phyloP scores from a whole-genome alignment of 2,329 filamentous ascomycete genomes.

The Alternaria gaisen region DNA sequence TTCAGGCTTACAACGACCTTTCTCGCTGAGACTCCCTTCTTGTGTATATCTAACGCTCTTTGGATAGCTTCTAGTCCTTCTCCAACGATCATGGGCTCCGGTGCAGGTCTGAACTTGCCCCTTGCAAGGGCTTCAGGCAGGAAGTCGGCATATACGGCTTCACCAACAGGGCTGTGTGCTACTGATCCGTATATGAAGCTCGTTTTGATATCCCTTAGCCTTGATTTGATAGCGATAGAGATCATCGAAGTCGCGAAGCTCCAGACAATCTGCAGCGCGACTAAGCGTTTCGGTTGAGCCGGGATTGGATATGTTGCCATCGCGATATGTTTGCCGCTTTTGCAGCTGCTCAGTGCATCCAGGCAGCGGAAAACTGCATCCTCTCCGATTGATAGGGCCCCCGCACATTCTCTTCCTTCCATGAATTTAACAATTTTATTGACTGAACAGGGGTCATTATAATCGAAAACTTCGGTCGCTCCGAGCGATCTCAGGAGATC shows the following conservation, averaged over 20 bases:
- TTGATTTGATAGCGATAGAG: constrained; percentile 1
- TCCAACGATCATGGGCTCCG: constrained; percentile 26
- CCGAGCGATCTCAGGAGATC: constrained; percentile 57
- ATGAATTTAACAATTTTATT: constrained; percentile 47
- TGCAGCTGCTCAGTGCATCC: not conserved
- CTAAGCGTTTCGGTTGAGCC: constrained; percentile 1
- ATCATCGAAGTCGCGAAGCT: constrained; percentile 3
- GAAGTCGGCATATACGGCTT: constrained; percentile 13
- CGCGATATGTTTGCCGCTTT: not conserved
- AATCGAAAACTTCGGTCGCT: constrained; percentile 60
- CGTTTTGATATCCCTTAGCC: not conserved
- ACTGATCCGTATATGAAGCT: not conserved
- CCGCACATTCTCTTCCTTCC: constrained; percentile 46
- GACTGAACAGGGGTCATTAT: constrained; percentile 34
- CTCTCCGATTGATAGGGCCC: constrained; percentile 46
- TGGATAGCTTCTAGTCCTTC: constrained; percentile 32
- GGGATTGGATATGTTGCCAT: not conserved
- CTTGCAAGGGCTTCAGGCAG: constrained; percentile 24
- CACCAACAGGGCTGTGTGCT: constrained; percentile 1
- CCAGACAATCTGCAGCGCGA: constrained; percentile 3
- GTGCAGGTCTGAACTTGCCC: constrained; percentile 17
- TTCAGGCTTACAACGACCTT: constrained; percentile 7
- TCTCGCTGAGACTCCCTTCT: constrained; percentile 1
- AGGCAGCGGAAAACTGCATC: constrained; percentile 1
- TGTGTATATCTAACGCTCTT: constrained; percentile 20